Base-by-base conservation (phyloP, 106 monocot species). In the Cymbidium sinense region DNA sequence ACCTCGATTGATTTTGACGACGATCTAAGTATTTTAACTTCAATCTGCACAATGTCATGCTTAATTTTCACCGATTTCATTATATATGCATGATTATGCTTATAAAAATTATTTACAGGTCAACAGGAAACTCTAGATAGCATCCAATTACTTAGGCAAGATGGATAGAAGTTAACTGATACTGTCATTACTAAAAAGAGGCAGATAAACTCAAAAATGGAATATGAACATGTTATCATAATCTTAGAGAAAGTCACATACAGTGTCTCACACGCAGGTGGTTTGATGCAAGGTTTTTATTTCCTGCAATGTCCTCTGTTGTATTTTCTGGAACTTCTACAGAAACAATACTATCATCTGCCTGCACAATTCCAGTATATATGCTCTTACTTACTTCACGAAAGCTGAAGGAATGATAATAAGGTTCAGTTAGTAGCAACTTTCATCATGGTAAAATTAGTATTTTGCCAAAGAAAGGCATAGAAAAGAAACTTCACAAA, bases 241-340 rank as follows among this genome's bases (percentile, higher is more conserved):
- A 70, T n/a, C 25, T 23, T 21, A 77, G 72, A 20, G 33, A 37
- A 70, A 37, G 9, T 44, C 50, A 4, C 95, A 81, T 92, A 98
- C 96, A 92, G 70, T 94, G 90, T 52, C 82, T 90, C 77, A 94
- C 89, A 85, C 81, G 80, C 21, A 98, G 87, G 75, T 58, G 80
- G 76, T 94, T 88, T 50, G 96, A 98, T 76, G 81, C 89, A 36
- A 94, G 75, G 77, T 98, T 98, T 79, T 76, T 88, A 85, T 98
- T 98, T 85, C 96, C 96, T 78, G 94, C 89, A 76, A 94, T 77
- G 86, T 98, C 96, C 70, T 33, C 64, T 29, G 90, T 83, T 62
- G 76, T 41, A 76, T 98, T 92, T 78, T 94, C 91, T 34, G 90
- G 91, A 77, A 98, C 61, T 69, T 85, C 81, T 30, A 98, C 50